A percentile compares a stretch with the other conserved stretches of the same genome.
phyloP scores from a whole-genome alignment of 306 rosid genomes.

The Gleditsia sinensis region DNA sequence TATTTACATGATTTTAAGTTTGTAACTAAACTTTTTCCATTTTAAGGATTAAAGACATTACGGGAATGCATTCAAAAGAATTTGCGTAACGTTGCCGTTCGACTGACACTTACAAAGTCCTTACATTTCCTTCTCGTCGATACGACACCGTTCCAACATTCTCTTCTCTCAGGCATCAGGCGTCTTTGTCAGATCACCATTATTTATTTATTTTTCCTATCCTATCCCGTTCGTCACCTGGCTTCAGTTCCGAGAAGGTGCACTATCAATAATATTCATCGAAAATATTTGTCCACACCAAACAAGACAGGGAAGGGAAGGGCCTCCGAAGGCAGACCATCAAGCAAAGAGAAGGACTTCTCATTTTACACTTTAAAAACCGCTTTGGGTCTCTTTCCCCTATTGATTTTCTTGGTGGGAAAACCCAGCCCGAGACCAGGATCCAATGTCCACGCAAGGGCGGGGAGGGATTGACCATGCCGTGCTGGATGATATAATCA shows the following conservation, averaged over 20 bases:
- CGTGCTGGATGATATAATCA: conserved; percentile 79
- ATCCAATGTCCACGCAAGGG: conserved; percentile 60
- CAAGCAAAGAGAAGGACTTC: conserved; percentile 6
- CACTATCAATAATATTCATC: neutral
- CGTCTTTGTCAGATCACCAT: no score
- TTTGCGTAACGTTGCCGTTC: no score
- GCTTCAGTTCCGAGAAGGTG: neutral
- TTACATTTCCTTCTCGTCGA: no score
- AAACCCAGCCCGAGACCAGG: neutral
- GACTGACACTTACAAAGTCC: no score
- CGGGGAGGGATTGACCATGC: conserved; percentile 64
- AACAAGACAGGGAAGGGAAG: conserved; percentile 20
- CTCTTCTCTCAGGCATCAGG: no score
- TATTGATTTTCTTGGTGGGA: neutral
- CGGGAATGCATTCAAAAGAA: no score
- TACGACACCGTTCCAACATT: no score
- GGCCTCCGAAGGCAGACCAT: conserved; percentile 17
- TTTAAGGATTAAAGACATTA: no score
- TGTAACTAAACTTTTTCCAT: no score
- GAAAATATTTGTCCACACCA: conserved; percentile 8
- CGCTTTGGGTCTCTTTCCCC: conserved; percentile 22
- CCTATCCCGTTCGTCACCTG: neutral
- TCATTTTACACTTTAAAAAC: no score
- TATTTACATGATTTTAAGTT: no score
- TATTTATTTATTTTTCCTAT: no score